phyloP scores from a whole-genome alignment of 331 rosid genomes.

The Phaseolus coccineus region DNA sequence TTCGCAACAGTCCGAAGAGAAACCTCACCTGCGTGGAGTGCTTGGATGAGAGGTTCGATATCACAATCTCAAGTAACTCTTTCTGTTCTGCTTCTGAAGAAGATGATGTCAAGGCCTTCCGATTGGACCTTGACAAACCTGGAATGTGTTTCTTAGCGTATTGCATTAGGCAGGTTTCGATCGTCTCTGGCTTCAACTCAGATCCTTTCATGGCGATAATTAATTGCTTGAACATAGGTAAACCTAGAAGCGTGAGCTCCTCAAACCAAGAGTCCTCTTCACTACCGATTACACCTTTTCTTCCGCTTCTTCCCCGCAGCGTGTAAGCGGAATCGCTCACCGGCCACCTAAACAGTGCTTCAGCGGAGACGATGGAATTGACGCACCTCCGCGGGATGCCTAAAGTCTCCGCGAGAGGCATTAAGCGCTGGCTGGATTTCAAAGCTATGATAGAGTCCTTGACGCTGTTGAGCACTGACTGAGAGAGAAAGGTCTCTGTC shows the following conservation, averaged over 20 bases:
- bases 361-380: not conserved
- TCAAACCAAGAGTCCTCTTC: constrained; percentile 10
- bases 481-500: constrained; percentile 1
- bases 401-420: constrained; percentile 3
- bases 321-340: not conserved
- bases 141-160: constrained; percentile 22
- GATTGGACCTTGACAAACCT: constrained; percentile 13
- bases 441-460: constrained; percentile 4
- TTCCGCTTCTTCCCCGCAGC: not conserved
- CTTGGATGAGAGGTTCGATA: not conserved
- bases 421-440: not conserved
- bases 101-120: not conserved
- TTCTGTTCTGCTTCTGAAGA: constrained; percentile 15
- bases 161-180: not conserved
- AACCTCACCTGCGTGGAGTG: not conserved
- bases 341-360: not conserved
- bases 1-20: constrained; percentile 16
- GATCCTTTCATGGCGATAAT: constrained; percentile 6
- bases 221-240: constrained; percentile 12
- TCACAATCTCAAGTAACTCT: constrained; percentile 19
- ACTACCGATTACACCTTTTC: not conserved
- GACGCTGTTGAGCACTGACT: constrained; percentile 4
- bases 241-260: not conserved
- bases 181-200: not conserved
- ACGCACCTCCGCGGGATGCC: not conserved